These are phyloP conservation scores for Phytophthora meadii DNA, from an alignment of 352 stramenopile genomes.

Conservation along the genomic window DNA sequence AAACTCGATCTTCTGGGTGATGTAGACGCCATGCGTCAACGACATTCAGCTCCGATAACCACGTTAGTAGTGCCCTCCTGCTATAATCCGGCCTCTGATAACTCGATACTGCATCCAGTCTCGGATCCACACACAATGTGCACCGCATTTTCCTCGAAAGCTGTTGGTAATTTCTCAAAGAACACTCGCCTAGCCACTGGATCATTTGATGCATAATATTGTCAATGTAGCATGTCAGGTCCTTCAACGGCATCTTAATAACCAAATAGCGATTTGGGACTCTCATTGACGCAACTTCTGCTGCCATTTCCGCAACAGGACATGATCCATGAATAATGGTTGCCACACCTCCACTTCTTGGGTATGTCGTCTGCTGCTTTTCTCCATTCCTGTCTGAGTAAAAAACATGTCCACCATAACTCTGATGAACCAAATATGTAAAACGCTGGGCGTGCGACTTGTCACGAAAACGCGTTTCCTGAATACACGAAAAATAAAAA, in stretches of 20 bases:
- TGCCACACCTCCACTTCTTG: constrained; percentile 6
- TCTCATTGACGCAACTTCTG: not conserved
- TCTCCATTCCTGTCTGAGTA: constrained; percentile 8
- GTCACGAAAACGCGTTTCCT: constrained; percentile 6
- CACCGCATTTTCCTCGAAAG: constrained; percentile 4
- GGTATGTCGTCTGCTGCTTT: not conserved
- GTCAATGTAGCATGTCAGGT: constrained; percentile 4
- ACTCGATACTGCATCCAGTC: not conserved
- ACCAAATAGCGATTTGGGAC: constrained; percentile 1
- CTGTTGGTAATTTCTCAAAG: constrained; percentile 3
- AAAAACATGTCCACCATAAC: constrained; percentile 2
- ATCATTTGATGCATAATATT: constrained; percentile 14
- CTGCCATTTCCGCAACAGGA: not conserved
- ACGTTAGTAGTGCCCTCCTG: not conserved
- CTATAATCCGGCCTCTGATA: not conserved
- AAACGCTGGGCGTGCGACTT: not conserved
- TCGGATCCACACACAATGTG: constrained; percentile 15
- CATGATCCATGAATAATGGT: constrained; percentile 12
- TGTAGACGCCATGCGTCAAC: constrained; percentile 14
- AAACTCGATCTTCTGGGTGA: constrained; percentile 1
- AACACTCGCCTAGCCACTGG: not conserved
- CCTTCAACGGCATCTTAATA: not conserved
- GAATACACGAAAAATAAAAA: constrained; percentile 16
- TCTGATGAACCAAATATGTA: not conserved
- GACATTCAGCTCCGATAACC: constrained; percentile 1